Evolutionary conservation across 352 stramenopile genomes (phyloP), one percentile per base, ranked within the genome.

Genomic region (Globisporangium megalacanthum): DNA sequence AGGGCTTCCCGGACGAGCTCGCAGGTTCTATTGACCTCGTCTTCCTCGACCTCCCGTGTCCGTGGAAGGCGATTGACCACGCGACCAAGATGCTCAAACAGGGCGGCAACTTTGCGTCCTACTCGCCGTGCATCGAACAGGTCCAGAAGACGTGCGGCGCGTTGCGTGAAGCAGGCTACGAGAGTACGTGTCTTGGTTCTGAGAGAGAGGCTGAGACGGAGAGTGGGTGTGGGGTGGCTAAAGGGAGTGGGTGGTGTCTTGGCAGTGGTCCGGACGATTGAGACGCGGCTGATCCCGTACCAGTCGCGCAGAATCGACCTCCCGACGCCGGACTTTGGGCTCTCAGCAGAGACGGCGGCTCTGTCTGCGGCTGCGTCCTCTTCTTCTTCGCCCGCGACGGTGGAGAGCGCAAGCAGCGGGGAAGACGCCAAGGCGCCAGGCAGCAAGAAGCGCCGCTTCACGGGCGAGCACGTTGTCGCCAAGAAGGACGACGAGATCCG

Each of bases 121-220:
- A 99, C 77, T 98, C 89, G 55, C 97, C 97, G 5, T 99, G 97
- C 69, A 98, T 99, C 52, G 97, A 99, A 76, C 97, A 99, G 70
- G 97, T 98, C 31, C 94, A 98, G 70, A 91, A 92, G 61, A 94
- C 86, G 8, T 92, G 74, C 51, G 82, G 76, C 31, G 78, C 73
- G 13, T 64, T 97, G 31, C 67, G 78, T 8, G 72, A 86, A 36
- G 73, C 82, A 25, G 85, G 88, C 47, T 96, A 95, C 69, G 86
- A 94, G 62, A 76, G 83, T 91, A 54, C 53, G 79, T 85, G 14
- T 17, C 4, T 52, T 33, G 2, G 15, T 64, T 29, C 10, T 50
- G 20, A 13, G n/a, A 41, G 36, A 3, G 10, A 49, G 37, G 19
- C n/a, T n/a, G n/a, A n/a, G n/a, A n/a, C n/a, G n/a, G 50, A 6